Percentiles rank a stretch among this genome's conserved stretches.
These are phyloP conservation scores for Venturia carpophila DNA, from an alignment of 2,329 filamentous ascomycete species.

Conservation along the genomic window DNA sequence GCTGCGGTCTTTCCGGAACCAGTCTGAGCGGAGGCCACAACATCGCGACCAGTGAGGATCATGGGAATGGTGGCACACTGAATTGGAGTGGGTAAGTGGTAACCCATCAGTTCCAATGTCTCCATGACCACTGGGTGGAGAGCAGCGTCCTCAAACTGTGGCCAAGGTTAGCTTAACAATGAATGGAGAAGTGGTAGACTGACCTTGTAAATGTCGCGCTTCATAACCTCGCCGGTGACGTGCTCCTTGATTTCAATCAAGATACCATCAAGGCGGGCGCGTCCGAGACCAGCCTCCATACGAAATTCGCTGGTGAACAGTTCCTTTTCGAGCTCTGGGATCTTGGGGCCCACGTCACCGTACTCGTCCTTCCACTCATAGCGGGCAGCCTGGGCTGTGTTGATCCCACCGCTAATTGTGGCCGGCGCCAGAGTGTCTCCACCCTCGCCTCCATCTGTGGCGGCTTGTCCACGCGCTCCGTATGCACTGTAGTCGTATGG, in stretches of 20 bases:
- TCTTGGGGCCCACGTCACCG: constrained; percentile 69
- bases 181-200: constrained; percentile 24
- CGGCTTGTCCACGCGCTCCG: not conserved
- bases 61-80: constrained; percentile 80
- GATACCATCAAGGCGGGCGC: constrained; percentile 34
- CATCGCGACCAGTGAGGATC: constrained; percentile 65
- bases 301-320: constrained; percentile 58
- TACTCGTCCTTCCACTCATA: constrained; percentile 83
- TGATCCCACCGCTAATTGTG: not conserved
- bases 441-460: constrained; percentile 18
- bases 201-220: constrained; percentile 41
- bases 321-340: constrained; percentile 61
- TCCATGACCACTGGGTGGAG: constrained; percentile 75
- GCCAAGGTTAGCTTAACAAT: constrained; percentile 16
- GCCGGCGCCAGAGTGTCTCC: constrained; percentile 12
- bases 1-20: constrained; percentile 95
- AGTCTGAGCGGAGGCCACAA: constrained; percentile 87
- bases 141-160: constrained; percentile 66
- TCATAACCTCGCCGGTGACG: constrained; percentile 29
- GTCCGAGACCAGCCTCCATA: constrained; percentile 51
- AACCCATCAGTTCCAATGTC: constrained; percentile 68
- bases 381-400: constrained; percentile 26
- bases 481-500: constrained; percentile 18
- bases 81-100: constrained; percentile 70
- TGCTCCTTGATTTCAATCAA: not conserved